phyloP scores from a whole-genome alignment of 164 flowering plant species.

The Piper longum region DNA sequence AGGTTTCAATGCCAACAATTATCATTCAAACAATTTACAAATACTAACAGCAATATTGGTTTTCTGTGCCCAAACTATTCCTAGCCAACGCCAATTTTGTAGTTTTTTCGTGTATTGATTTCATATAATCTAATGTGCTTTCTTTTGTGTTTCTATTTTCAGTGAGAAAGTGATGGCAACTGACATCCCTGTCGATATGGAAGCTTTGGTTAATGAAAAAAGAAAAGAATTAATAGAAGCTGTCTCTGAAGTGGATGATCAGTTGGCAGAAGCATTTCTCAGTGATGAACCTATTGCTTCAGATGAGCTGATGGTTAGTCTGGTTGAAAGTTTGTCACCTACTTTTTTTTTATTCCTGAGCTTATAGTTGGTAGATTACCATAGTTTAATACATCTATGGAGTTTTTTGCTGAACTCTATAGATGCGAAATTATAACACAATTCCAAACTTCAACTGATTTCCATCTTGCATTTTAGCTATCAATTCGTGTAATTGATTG shows the following conservation, averaged over 20 bases:
- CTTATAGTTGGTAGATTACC: too few relatives aligned
- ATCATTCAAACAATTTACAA: too few relatives aligned
- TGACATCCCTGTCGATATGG: conserved; percentile 71
- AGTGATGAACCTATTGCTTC: conserved; percentile 84
- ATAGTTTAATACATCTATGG: not conserved
- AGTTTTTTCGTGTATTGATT: too few relatives aligned
- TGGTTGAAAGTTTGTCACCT: not conserved
- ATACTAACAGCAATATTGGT: too few relatives aligned
- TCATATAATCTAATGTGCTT: not conserved
- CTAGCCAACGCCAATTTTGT: too few relatives aligned
- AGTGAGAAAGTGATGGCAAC: conserved; percentile 62
- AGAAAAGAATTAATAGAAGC: conserved; percentile 79
- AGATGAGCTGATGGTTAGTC: conserved; percentile 66
- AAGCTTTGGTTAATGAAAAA: conserved; percentile 61
- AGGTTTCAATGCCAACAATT: too few relatives aligned
- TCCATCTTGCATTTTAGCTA: not conserved
- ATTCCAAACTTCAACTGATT: not conserved
- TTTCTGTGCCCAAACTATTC: too few relatives aligned
- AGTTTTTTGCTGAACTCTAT: not conserved
- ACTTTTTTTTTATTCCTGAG: not conserved
- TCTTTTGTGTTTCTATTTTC: conserved; percentile 12
- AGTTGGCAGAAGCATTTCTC: conserved; percentile 82
- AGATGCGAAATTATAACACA: not conserved
- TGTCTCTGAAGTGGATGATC: conserved; percentile 95
- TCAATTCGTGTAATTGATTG: not conserved